Evolutionary conservation across 2,329 filamentous ascomycete species (phyloP).

Genomic region (Cladosporium sp.): DNA sequence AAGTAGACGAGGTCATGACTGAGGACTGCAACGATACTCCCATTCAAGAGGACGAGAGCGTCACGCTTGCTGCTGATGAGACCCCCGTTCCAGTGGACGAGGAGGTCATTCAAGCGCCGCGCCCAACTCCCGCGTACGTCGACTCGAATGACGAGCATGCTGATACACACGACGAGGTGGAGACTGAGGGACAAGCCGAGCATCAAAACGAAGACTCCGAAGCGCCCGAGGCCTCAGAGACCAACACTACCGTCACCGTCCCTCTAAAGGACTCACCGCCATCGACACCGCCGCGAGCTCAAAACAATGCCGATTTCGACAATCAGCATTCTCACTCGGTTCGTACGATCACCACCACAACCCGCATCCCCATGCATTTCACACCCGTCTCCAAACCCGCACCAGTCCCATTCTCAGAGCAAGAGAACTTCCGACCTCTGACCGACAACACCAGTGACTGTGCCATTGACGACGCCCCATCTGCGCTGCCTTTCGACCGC

Average conservation of each 20-base stretch:
- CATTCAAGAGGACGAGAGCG: constrained; percentile 21
- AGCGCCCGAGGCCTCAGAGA: constrained; percentile 29
- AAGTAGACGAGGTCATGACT: constrained; percentile 8
- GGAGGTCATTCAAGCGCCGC: background rate
- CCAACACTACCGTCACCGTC: constrained; percentile 7
- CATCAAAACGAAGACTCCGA: constrained; percentile 37
- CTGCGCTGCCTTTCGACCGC: constrained; percentile 42
- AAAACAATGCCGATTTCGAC: constrained; percentile 20
- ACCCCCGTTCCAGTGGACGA: background rate
- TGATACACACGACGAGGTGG: background rate
- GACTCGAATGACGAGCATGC: background rate
- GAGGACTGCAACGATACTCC: constrained; percentile 18
- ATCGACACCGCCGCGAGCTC: constrained; percentile 21
- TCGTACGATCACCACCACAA: constrained; percentile 45
- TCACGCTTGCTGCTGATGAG: constrained; percentile 19
- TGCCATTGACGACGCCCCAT: constrained; percentile 12
- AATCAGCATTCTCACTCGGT: constrained; percentile 23
- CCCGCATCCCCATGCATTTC: constrained; percentile 45
- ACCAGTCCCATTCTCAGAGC: constrained; percentile 12
- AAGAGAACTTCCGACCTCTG: constrained; percentile 19
- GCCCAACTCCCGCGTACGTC: background rate
- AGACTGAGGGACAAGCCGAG: background rate
- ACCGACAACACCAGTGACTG: constrained; percentile 11
- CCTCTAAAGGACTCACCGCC: constrained; percentile 19
- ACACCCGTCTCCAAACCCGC: constrained; percentile 35